Percentiles rank a stretch among this genome's conserved stretches.
Evolutionary conservation across 495 filamentous ascomycete genomes (phyloP).

Genomic region (Acidomyces sp.): DNA sequence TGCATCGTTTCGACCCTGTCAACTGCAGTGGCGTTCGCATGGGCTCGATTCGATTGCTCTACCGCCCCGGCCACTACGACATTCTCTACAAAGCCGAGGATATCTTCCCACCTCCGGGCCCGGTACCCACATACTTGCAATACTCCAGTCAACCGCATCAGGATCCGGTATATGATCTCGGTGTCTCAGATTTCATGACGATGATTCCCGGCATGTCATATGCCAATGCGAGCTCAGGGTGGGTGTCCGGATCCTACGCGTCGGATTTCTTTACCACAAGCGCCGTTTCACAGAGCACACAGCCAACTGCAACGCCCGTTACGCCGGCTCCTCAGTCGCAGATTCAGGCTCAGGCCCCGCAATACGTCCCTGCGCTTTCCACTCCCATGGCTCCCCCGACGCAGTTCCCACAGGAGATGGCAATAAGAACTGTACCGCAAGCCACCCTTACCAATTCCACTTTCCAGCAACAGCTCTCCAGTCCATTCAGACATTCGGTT

Average conservation of each 20-base stretch:
- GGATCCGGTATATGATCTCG: slow-evolving; percentile 7
- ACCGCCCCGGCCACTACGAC: slow-evolving; percentile 83
- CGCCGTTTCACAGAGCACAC: slow-evolving; percentile 10
- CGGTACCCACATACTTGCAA: slow-evolving; percentile 14
- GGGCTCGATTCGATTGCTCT: slow-evolving; percentile 52
- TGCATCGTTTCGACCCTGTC: slow-evolving; percentile 50
- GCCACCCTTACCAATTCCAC: slow-evolving; percentile 3
- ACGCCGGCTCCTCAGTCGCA: slow-evolving; percentile 15
- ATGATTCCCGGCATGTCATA: slow-evolving; percentile 20
- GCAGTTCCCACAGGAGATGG: slow-evolving; percentile 15
- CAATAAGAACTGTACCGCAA: slow-evolving; percentile 14
- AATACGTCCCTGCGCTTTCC: slow-evolving; percentile 11
- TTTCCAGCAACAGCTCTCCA: slow-evolving; percentile 7
- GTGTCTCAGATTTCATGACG: slow-evolving; percentile 16
- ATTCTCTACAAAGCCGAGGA: slow-evolving; percentile 65
- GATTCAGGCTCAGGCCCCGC: slow-evolving; percentile 9
- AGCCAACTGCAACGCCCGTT: slow-evolving; percentile 9
- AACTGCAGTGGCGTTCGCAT: slow-evolving; percentile 33
- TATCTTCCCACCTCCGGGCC: slow-evolving; percentile 18
- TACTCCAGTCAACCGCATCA: slow-evolving; percentile 14
- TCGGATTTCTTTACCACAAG: slow-evolving; percentile 13
- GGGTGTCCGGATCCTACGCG: slow-evolving; percentile 13
- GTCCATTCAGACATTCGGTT: slow-evolving; percentile 20
- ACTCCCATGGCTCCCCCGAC: slow-evolving; percentile 10
- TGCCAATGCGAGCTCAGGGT: slow-evolving; percentile 9